Evolutionary conservation across 331 rosid species (phyloP), one percentile per base, ranked within the genome.

Genomic region (Saraca asoca): DNA sequence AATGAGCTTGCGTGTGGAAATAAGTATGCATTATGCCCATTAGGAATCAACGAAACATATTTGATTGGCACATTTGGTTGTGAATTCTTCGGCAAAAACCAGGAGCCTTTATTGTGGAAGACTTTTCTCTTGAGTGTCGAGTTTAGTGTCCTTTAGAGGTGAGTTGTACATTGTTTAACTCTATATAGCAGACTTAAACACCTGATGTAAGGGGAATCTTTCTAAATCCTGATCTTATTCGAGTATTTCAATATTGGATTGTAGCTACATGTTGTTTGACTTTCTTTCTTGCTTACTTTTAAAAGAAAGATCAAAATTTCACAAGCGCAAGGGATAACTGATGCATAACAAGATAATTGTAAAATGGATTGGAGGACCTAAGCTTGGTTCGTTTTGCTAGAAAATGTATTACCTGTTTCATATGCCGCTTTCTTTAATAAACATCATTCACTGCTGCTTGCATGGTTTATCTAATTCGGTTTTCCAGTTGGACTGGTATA

Each of bases 131-230:
- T 58, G 43, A 51, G 31, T 24, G 31, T 24, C 31, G 10, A 38
- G 69, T 52, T 75, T 24, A 24, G 31, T 24, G 31, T 24, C 31
- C 31, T 24, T 24, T 69, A 70, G 82, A 86, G 83, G 74, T 72
- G 77, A 88, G 84, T 55, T 83, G 92, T 86, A 85, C 84, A 88
- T 86, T 77, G 80, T 77, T 82, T 78, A 69, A 76, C 83, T 81
- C 76, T 84, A 73, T 69, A 68, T 24, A 24, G 76, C 64, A 77
- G 78, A 78, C 76, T 73, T 62, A 5, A 75, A 73, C 64, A 64
- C 76, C 69, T 64, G 61, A 37, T 73, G 68, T 41, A 31, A 76
- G 77, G 81, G 51, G 37, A 48, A 24, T 48, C 57, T 45, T 78
- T 80, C 63, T 75, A 51, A 62, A 59, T 72, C 71, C 81, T 65